phyloP scores from a whole-genome alignment of 2,329 filamentous ascomycete species.

The Pyricularia sp. region DNA sequence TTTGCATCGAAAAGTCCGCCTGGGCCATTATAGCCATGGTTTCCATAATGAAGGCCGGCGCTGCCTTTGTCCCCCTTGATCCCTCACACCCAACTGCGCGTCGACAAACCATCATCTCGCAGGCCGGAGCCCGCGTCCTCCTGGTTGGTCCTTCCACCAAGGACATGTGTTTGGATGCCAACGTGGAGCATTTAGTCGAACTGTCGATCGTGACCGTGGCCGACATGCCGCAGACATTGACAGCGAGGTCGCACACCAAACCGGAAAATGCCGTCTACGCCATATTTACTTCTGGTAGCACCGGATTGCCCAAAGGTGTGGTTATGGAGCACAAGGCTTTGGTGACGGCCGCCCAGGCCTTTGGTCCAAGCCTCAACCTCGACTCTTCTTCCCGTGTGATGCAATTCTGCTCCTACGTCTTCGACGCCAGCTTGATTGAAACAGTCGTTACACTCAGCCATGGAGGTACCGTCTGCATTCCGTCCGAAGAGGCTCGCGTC shows the following conservation, averaged over 20 bases:
- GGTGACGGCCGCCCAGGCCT: conserved; percentile 13
- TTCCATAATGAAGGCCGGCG: conserved; percentile 15
- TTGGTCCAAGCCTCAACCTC: conserved; percentile 13
- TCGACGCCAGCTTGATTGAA: conserved; percentile 29
- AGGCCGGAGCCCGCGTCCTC: conserved; percentile 10
- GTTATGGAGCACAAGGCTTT: conserved; percentile 22
- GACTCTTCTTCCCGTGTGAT: conserved; percentile 14
- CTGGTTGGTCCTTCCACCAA: conserved; percentile 3
- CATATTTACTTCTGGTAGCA: conserved; percentile 45
- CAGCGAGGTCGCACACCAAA: neutral
- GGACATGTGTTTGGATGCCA: neutral
- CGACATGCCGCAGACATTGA: neutral
- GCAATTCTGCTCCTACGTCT: conserved; percentile 25
- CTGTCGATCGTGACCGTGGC: neutral
- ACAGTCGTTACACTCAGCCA: conserved; percentile 26
- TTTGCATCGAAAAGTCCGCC: conserved; percentile 14
- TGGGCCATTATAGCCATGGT: conserved; percentile 14
- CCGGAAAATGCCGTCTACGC: conserved; percentile 20
- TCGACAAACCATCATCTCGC: conserved; percentile 11
- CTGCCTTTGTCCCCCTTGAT: conserved; percentile 14
- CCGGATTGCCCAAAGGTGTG: conserved; percentile 41
- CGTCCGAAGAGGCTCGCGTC: conserved; percentile 26
- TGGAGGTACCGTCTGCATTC: conserved; percentile 30
- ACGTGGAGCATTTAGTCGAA: neutral
- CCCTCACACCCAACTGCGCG: conserved; percentile 12